Conservation (phyloP, 2,329 filamentous ascomycete genomes). For the Decorospora gaudefroyi region DNA sequence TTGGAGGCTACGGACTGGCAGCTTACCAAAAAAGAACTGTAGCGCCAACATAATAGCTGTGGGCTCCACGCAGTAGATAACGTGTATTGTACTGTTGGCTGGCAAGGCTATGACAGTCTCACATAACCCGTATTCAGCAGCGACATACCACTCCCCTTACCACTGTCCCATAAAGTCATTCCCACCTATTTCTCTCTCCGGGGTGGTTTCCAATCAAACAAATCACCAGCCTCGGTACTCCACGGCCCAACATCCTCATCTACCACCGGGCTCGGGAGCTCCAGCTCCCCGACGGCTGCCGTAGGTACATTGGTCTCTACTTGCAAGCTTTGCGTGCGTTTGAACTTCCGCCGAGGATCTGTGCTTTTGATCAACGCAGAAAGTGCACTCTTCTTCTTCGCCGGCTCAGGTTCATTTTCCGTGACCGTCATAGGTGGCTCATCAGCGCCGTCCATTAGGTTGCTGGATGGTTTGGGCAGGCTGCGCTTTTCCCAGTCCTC, state of each 20-base stretch:
- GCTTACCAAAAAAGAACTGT: too few relatives aligned
- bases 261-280: conserved; percentile 47
- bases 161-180: background rate
- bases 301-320: conserved; percentile 25
- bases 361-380: conserved; percentile 39
- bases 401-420: background rate
- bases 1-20: too few relatives aligned
- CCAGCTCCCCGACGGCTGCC: conserved; percentile 20
- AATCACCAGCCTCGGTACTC: conserved; percentile 70
- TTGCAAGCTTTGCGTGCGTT: conserved; percentile 35
- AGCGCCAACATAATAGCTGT: too few relatives aligned
- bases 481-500: conserved; percentile 40
- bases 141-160: too few relatives aligned
- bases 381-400: conserved; percentile 23
- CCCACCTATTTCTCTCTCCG: background rate
- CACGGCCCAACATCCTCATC: conserved; percentile 65
- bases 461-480: conserved; percentile 16
- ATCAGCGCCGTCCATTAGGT: background rate
- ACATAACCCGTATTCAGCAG: too few relatives aligned
- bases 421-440: conserved; percentile 4
- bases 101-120: too few relatives aligned
- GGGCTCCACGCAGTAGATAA: too few relatives aligned
- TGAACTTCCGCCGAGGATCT: conserved; percentile 38
- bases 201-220: conserved; percentile 65
- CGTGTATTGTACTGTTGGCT: too few relatives aligned